Base-by-base conservation (phyloP, 2,329 filamentous ascomycete species). In the Colletotrichum musicola region DNA sequence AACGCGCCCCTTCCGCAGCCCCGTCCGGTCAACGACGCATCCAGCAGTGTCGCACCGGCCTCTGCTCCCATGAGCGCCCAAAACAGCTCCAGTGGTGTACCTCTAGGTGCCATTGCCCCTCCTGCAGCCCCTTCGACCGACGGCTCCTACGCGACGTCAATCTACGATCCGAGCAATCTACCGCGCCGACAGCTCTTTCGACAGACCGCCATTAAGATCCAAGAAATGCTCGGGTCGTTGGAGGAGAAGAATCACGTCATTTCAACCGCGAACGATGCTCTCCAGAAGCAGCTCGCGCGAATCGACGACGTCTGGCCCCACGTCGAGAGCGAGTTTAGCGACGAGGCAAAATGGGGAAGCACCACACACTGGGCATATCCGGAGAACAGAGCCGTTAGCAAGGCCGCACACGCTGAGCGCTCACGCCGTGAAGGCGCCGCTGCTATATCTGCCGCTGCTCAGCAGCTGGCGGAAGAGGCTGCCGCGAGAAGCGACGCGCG, bases 161-260 rank as follows among this genome's bases (percentile, higher is more conserved):
- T 85, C 60, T 88, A 84, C 77, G 86, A 88, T 72, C 82, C 83
- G 42, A 83, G 83, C 73, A 91, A 92, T 74, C 78, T 92, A 50
- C 86, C 86, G 60, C 89, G 91, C 72, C 90, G 93, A 72, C 88
- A 92, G 75, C 84, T 95, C 49, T 97, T 95, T 77, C 89, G 90
- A 74, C 90, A 93, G 69, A 90, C 95, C 61, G 91, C 94, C 44
- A 86, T 90, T 74, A 91, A 92, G 72, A 91, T 97, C 60, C 89
- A 92, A 72, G 92, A 95, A 74, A 92, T 98, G 85, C 89, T 98
- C 51, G 89, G 94, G 55, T 95, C 95, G 1, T 87, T 98, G 44
- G 96, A 99, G 76, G 96, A 99, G 81, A 99, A 99, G 82, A 97
- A 98, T 73, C 95, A 98, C 74, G 96, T 99, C 73, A 92, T 98